Evolutionary conservation across 2,329 filamentous ascomycete species (phyloP).

Genomic region (Orbilia brochopaga): DNA sequence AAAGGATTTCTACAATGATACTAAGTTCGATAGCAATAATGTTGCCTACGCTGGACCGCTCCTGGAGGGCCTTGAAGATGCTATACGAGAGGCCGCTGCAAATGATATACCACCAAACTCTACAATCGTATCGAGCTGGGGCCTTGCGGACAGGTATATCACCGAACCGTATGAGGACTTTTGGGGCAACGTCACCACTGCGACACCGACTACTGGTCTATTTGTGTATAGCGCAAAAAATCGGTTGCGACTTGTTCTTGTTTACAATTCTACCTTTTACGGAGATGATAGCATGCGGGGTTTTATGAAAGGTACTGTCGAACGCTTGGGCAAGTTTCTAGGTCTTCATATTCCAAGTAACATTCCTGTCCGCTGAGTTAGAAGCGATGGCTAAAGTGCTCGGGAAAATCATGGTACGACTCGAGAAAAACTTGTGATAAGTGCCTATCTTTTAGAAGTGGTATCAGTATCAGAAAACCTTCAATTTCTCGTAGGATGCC

Average conservation of each 20-base stretch:
- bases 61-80: neutral
- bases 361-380: neutral
- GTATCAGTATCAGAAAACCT: no score
- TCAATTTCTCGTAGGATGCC: no score
- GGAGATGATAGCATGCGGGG: neutral
- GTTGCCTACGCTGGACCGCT: neutral
- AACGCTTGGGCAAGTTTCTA: neutral
- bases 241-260: neutral
- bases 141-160: conserved; percentile 16
- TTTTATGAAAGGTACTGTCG: neutral
- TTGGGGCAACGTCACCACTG: conserved; percentile 14
- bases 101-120: neutral
- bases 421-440: no score
- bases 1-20: neutral
- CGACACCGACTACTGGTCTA: neutral
- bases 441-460: no score
- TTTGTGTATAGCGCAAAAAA: conserved; percentile 2
- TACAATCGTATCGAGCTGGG: conserved; percentile 7
- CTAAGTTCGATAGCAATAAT: conserved; percentile 8
- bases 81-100: neutral
- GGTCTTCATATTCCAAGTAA: no score
- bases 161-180: conserved; percentile 13
- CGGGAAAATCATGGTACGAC: no score
- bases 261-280: conserved; percentile 9
- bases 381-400: neutral